Conservation (phyloP, 2,329 filamentous ascomycete genomes). For the Blastomyces parvus region DNA sequence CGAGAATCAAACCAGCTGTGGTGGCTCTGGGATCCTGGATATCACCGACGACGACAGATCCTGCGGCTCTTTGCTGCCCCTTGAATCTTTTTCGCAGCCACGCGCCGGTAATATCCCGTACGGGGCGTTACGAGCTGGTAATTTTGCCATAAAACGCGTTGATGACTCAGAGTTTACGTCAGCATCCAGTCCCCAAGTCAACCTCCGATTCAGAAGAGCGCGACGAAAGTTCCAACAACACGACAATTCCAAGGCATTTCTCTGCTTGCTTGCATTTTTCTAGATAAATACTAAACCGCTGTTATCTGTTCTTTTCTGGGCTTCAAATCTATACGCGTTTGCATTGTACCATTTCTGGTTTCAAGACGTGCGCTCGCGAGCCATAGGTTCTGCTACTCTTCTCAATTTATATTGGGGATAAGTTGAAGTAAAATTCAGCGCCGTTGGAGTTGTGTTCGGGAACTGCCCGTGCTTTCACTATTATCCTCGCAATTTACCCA, state of each 20-base stretch:
- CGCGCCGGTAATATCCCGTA: background rate
- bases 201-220: background rate
- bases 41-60: background rate
- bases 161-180: background rate
- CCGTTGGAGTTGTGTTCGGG: background rate
- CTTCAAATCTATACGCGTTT: background rate
- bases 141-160: slow-evolving; percentile 3
- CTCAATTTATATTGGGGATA: background rate
- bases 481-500: slow-evolving; percentile 13
- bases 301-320: background rate
- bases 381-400: background rate
- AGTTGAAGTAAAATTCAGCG: background rate
- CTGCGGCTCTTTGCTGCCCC: background rate
- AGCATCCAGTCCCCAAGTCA: background rate
- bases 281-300: background rate
- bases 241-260: background rate
- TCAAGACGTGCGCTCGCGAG: background rate
- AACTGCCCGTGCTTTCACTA: background rate
- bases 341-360: background rate
- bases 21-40: background rate
- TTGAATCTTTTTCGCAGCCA: background rate
- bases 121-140: background rate
- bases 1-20: background rate
- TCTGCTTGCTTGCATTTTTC: background rate
- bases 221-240: background rate